Percentiles rank a stretch among this genome's conserved stretches.
phyloP scores from a whole-genome alignment of 352 stramenopile species.

The Globisporangium parvum region DNA sequence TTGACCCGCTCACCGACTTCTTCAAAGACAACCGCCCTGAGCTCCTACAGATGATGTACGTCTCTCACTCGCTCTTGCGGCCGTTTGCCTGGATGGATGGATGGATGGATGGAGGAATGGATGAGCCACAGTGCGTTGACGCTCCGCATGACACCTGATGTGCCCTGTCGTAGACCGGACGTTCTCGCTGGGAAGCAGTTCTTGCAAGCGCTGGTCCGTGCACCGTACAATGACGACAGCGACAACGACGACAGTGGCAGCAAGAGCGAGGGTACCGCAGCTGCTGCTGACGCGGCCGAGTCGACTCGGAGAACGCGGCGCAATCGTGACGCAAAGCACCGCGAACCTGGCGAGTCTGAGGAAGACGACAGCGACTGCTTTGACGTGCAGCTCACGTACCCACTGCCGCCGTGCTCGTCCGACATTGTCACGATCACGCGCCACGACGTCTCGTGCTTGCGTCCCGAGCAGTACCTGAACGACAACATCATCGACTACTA shows the following conservation, averaged over 20 bases:
- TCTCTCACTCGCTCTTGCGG: neutral
- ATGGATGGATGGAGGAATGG: neutral
- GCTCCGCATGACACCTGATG: neutral
- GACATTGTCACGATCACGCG: slow-evolving; percentile 76
- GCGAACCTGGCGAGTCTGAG: slow-evolving; percentile 20
- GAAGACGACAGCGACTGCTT: slow-evolving; percentile 23
- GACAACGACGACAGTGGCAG: neutral
- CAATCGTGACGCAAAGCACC: neutral
- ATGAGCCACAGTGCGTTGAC: neutral
- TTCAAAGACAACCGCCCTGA: slow-evolving; percentile 6
- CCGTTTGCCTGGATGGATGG: neutral
- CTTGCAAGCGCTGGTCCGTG: neutral
- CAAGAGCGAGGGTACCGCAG: neutral
- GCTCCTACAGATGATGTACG: slow-evolving; percentile 6
- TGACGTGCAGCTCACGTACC: slow-evolving; percentile 55
- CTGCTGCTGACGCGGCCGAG: neutral
- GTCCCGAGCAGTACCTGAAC: slow-evolving; percentile 83
- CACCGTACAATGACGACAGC: slow-evolving; percentile 1
- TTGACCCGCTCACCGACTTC: slow-evolving; percentile 16
- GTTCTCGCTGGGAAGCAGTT: neutral
- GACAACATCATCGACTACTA: slow-evolving; percentile 92
- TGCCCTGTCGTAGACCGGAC: neutral
- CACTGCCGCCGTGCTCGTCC: slow-evolving; percentile 55
- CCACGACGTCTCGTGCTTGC: slow-evolving; percentile 47
- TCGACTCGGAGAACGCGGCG: neutral